Evolutionary conservation across 192 early-diverging fungal genomes (phyloP).

Genomic region (Linnemannia schmuckeri): DNA sequence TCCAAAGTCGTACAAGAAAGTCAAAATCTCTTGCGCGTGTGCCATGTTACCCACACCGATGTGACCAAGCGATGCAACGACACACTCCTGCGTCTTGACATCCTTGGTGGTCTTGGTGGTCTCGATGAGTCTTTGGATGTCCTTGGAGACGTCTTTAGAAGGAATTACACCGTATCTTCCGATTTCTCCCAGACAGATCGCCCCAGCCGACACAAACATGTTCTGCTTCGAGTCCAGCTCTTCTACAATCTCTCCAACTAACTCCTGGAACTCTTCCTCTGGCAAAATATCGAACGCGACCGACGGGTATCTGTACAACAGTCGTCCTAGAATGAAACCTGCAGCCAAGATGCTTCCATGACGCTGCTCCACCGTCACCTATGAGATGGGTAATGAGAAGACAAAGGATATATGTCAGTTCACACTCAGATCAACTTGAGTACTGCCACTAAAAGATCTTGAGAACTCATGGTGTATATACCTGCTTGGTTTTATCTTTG

Average conservation of each 20-base stretch:
- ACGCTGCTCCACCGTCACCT: slow-evolving; percentile 62
- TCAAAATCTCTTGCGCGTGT: slow-evolving; percentile 48
- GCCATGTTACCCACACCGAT: slow-evolving; percentile 63
- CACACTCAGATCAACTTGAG: not conserved
- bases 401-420: not conserved
- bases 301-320: slow-evolving; percentile 68
- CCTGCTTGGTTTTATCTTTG: slow-evolving; percentile 64
- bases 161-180: slow-evolving; percentile 70
- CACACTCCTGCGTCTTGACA: slow-evolving; percentile 83
- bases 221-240: slow-evolving; percentile 67
- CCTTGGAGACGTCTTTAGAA: slow-evolving; percentile 18
- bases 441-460: slow-evolving; percentile 15
- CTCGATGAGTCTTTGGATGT: slow-evolving; percentile 60
- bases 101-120: slow-evolving; percentile 76
- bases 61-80: slow-evolving; percentile 76
- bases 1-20: slow-evolving; percentile 69
- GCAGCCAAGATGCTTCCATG: slow-evolving; percentile 78
- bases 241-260: slow-evolving; percentile 58
- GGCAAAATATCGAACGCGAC: slow-evolving; percentile 56
- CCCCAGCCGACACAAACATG: slow-evolving; percentile 70
- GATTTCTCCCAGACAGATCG: slow-evolving; percentile 78
- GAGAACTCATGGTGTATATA: not conserved
- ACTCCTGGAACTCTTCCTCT: slow-evolving; percentile 25
- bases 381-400: slow-evolving; percentile 18
- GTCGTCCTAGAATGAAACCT: slow-evolving; percentile 77